These are phyloP conservation scores for Sherardia arvensis DNA, from an alignment of 257 asterid species.

Conservation along the genomic window DNA sequence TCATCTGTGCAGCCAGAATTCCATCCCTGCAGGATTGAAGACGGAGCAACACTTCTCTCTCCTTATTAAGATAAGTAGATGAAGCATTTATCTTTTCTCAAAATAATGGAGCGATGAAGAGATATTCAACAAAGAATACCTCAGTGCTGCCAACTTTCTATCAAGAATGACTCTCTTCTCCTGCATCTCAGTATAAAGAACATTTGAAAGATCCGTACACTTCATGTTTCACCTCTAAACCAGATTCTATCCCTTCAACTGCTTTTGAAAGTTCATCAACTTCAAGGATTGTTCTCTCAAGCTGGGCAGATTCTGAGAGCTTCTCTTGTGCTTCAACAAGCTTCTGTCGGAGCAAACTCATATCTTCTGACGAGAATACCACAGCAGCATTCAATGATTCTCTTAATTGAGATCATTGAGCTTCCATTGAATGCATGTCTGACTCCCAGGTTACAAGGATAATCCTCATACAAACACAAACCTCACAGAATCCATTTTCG, in stretches of 20 bases:
- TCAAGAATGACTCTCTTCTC: conserved; percentile 43
- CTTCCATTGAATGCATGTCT: conserved; percentile 7
- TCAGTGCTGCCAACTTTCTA: conserved; percentile 57
- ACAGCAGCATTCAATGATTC: conserved; percentile 12
- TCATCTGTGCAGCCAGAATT: conserved; percentile 31
- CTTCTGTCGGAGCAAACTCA: conserved; percentile 34
- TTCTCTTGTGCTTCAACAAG: conserved; percentile 67
- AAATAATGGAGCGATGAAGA: conserved; percentile 53
- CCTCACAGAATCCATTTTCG: conserved; percentile 23
- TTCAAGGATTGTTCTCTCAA: conserved; percentile 58
- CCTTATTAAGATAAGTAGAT: conserved; percentile 23
- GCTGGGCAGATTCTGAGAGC: conserved; percentile 48
- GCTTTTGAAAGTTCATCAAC: conserved; percentile 48
- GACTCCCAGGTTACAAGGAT: conserved; percentile 12
- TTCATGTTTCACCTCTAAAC: conserved; percentile 37
- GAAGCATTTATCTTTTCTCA: conserved; percentile 44
- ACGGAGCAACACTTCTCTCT: conserved; percentile 34
- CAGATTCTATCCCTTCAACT: conserved; percentile 30
- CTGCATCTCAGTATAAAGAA: conserved; percentile 35
- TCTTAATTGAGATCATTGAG: conserved; percentile 1
- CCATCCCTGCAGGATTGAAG: conserved; percentile 43
- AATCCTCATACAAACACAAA: conserved; percentile 17
- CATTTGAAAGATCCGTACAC: conserved; percentile 33
- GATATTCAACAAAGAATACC: conserved; percentile 43
- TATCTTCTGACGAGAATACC: conserved; percentile 21